Percentiles rank a stretch among this genome's conserved stretches.
phyloP scores from a whole-genome alignment of 495 filamentous ascomycete species.

The Aspergillus conjunctus region DNA sequence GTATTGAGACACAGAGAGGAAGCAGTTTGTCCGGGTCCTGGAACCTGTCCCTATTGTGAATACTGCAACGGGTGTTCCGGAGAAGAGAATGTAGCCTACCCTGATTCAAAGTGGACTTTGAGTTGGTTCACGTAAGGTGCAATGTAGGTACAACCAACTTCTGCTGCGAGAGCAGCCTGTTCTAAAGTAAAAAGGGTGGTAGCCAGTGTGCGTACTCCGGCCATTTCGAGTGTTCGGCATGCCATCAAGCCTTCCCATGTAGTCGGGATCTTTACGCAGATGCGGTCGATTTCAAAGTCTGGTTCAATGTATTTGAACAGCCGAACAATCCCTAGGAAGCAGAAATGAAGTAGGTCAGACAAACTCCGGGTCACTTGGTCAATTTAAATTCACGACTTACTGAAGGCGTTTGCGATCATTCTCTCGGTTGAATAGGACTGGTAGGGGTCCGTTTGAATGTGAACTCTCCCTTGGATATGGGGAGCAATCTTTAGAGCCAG shows the following conservation, averaged over 20 bases:
- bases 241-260: conserved; percentile 68
- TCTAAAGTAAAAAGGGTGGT: conserved; percentile 63
- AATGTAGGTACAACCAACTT: conserved; percentile 60
- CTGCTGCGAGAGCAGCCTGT: conserved; percentile 59
- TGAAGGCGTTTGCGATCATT: conserved; percentile 55
- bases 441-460: conserved; percentile 65
- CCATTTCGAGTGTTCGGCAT: conserved; percentile 55
- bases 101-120: conserved; percentile 59
- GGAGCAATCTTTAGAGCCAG: conserved; percentile 55
- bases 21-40: conserved; percentile 47
- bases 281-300: conserved; percentile 46
- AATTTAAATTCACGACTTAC: conserved; percentile 37
- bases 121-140: conserved; percentile 68
- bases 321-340: conserved; percentile 46
- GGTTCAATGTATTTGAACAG: conserved; percentile 53
- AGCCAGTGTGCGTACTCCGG: conserved; percentile 57
- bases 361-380: not conserved
- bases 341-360: not conserved
- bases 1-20: conserved; percentile 51
- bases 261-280: conserved; percentile 65
- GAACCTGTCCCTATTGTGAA: conserved; percentile 26
- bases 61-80: not conserved
- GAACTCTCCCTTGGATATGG: conserved; percentile 55
- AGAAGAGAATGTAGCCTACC: conserved; percentile 35
- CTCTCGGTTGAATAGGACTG: conserved; percentile 54